These are phyloP conservation scores for Clavispora fructus DNA, from an alignment of 805 yeast genomes.

Conservation along the genomic window DNA sequence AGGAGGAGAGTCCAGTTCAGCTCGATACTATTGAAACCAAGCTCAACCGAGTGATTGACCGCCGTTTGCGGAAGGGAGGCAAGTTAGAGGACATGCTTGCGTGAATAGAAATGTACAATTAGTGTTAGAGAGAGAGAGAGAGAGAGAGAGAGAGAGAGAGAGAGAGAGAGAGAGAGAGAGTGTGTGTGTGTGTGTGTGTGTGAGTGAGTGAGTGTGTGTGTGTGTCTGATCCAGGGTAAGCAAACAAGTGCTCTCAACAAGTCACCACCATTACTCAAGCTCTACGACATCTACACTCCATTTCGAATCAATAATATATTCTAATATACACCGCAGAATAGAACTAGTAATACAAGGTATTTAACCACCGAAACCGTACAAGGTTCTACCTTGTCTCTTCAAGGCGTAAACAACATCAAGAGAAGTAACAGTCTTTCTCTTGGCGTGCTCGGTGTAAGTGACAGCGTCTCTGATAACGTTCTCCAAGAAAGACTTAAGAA, in stretches of 20 bases:
- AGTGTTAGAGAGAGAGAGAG: no score
- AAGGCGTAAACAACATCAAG: conserved; percentile 98
- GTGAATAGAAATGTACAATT: neutral
- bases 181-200: no score
- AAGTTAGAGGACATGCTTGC: conserved; percentile 12
- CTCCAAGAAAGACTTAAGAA: conserved; percentile 91
- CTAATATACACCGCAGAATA: conserved; percentile 18
- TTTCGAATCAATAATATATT: conserved; percentile 15
- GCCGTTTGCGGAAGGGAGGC: conserved; percentile 18
- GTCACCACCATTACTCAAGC: no score
- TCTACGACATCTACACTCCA: no score
- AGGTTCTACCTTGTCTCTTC: conserved; percentile 99
- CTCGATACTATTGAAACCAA: conserved; percentile 20
- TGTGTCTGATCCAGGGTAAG: no score
- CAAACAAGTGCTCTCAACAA: no score
- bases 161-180: no score
- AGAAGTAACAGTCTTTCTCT: conserved; percentile 99
- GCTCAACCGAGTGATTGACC: conserved; percentile 18
- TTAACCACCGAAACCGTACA: conserved; percentile 99
- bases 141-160: no score
- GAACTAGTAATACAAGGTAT: conserved; percentile 17
- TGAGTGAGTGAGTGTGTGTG: no score
- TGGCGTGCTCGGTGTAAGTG: conserved; percentile 99
- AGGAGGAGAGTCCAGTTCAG: conserved; percentile 15
- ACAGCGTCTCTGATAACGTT: conserved; percentile 98